A percentile compares a stretch with the other conserved stretches of the same genome.
These are phyloP conservation scores for Ganoderma sinense DNA, from an alignment of 1,284 basidiomycete species.

Conservation along the genomic window DNA sequence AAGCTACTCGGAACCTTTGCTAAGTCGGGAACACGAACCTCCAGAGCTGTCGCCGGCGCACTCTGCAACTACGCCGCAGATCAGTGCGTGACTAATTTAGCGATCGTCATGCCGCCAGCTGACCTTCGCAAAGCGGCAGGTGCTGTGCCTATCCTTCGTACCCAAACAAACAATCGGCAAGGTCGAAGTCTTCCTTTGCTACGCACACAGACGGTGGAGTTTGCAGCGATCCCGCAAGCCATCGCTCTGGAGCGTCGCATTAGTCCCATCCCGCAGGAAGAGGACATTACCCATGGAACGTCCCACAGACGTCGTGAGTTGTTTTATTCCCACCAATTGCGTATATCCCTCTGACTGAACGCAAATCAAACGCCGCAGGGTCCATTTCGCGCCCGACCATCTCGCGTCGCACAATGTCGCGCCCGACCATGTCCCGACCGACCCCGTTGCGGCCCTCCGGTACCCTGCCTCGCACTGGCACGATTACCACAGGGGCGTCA, in stretches of 20 bases:
- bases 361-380: conserved; percentile 22
- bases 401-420: conserved; percentile 28
- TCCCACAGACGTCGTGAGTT: conserved; percentile 22
- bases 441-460: conserved; percentile 21
- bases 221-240: conserved; percentile 46
- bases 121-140: conserved; percentile 11
- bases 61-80: conserved; percentile 15
- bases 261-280: conserved; percentile 24
- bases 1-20: conserved; percentile 12
- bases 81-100: conserved; percentile 20
- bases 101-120: conserved; percentile 10
- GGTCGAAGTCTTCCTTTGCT: conserved; percentile 28
- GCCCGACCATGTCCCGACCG: conserved; percentile 23
- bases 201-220: conserved; percentile 67
- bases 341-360: background rate
- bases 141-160: conserved; percentile 27
- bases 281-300: conserved; percentile 7
- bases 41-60: conserved; percentile 22
- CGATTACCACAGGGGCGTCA: conserved; percentile 21
- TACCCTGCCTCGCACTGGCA: conserved; percentile 27
- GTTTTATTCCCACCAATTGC: background rate
- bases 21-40: conserved; percentile 21
- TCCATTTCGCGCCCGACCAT: conserved; percentile 29
- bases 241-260: conserved; percentile 27
- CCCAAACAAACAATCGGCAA: conserved; percentile 25